phyloP scores from a whole-genome alignment of 208 protist genomes.

The Leishmania tarentolae region DNA sequence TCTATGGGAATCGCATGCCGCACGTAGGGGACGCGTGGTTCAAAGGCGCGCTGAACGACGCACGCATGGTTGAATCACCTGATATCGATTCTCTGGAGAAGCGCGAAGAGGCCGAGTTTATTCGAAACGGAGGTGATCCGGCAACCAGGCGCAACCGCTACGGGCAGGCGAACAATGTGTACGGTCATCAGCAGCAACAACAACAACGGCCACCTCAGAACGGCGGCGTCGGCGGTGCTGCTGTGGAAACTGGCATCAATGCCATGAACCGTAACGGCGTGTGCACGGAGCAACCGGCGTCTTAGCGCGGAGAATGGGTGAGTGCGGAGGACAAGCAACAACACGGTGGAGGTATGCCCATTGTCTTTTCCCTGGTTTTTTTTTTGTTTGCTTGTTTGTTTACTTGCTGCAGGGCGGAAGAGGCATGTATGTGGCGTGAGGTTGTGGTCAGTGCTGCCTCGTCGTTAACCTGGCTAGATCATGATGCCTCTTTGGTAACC shows the following conservation, averaged over 20 bases:
- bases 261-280: constrained; percentile 20
- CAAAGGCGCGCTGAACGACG: constrained; percentile 42
- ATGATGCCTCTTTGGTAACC: not conserved
- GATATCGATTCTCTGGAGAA: constrained; percentile 51
- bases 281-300: constrained; percentile 21
- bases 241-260: constrained; percentile 10
- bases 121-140: constrained; percentile 26
- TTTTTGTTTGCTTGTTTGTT: not conserved
- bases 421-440: not conserved
- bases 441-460: not conserved
- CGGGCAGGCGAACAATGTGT: constrained; percentile 24
- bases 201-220: not conserved
- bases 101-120: constrained; percentile 38
- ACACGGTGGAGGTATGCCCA: not conserved
- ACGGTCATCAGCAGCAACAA: constrained; percentile 17
- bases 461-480: not conserved
- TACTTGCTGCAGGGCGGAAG: not conserved
- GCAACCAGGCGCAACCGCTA: constrained; percentile 39
- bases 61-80: constrained; percentile 40
- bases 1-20: constrained; percentile 54
- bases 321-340: not conserved
- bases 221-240: constrained; percentile 3
- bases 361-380: too few species aligned
- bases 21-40: constrained; percentile 59
- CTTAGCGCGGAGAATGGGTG: not conserved